Conservation (phyloP, 1,139 yeast genomes). For the Yamadazyma sp. region DNA sequence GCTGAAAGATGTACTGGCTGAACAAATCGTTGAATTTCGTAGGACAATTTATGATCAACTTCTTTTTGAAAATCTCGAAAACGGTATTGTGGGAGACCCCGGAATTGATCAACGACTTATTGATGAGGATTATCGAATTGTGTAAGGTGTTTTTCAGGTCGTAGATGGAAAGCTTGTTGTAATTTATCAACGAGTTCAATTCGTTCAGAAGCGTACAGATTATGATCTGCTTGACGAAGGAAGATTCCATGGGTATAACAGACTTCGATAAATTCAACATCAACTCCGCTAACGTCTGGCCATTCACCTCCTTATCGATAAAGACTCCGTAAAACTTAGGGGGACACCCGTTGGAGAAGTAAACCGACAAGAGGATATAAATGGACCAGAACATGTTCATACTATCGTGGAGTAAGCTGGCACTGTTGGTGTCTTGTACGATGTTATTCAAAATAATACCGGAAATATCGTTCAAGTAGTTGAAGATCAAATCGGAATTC, state of each 20-base stretch:
- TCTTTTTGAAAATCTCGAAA: constrained; percentile 43
- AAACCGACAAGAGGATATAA: constrained; percentile 40
- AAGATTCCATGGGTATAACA: constrained; percentile 21
- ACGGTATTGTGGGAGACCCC: constrained; percentile 14
- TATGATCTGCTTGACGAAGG: constrained; percentile 34
- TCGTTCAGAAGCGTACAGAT: constrained; percentile 44
- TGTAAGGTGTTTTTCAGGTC: constrained; percentile 44
- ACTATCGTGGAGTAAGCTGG: constrained; percentile 11
- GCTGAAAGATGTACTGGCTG: constrained; percentile 41
- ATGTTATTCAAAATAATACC: constrained; percentile 32
- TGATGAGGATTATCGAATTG: constrained; percentile 47
- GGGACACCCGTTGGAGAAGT: constrained; percentile 33
- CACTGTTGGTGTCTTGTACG: constrained; percentile 9
- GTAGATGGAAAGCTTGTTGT: constrained; percentile 31
- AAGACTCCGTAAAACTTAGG: constrained; percentile 37
- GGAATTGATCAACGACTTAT: constrained; percentile 36
- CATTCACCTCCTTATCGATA: constrained; percentile 22
- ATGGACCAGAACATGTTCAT: constrained; percentile 44
- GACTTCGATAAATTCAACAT: constrained; percentile 32
- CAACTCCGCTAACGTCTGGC: constrained; percentile 16
- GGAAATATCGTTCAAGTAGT: constrained; percentile 48
- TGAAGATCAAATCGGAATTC: constrained; percentile 34
- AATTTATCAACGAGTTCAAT: constrained; percentile 33
- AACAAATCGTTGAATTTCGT: constrained; percentile 45
- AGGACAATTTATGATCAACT: constrained; percentile 45